Base-by-base conservation (phyloP, 495 filamentous ascomycete genomes). In the Xylona heveae region DNA sequence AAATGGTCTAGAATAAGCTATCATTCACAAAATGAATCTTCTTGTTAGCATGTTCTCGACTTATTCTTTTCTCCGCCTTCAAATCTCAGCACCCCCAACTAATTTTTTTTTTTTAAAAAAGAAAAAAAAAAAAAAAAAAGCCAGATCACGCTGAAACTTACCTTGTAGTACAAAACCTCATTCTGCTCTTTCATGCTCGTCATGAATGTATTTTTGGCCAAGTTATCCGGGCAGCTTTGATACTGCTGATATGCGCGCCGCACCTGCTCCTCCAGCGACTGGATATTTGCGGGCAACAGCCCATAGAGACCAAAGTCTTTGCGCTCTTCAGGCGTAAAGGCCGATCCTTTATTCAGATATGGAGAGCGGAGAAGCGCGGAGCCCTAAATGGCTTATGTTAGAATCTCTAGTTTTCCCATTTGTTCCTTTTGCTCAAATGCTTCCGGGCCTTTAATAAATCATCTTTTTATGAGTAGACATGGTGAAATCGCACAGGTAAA, bases 271-370 rank as follows among this genome's bases (percentile, higher is more conserved):
- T 84, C 73, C n/a, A 91, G 59, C 0, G 73, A 78, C 42, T 84
- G 77, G 9, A 81, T 53, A 44, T 70, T 65, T 6, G 60, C 59
- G 0, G 82, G 82, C 2, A 92, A 52, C 12, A 84, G 50, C 3
- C 79, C 77, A 14, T 71, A 58, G 1, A 90, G 61, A 9, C 62
- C 61, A 51, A 92, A 90, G 3, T 59, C 52, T 10, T 55, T 47
- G 3, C 82, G 62, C 39, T 92, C 82, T 20, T 75, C 48, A 0
- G 51, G 37, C 0, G 79, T 60, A 42, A 83, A 83, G 1, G 68
- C 80, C 0, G 77, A 78, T 9, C 80, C 82, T 52, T 84, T 88
- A 54, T 90, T 90, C 56, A 78, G 78, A 38, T 69, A 72, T 0
- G 75, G 65, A 7, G 67, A 65, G 28, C 68, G 62, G 15, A 88